A percentile compares a stretch with the other conserved stretches of the same genome.
phyloP scores from a whole-genome alignment of 2,329 filamentous ascomycete genomes.

The Camillea tinctor region DNA sequence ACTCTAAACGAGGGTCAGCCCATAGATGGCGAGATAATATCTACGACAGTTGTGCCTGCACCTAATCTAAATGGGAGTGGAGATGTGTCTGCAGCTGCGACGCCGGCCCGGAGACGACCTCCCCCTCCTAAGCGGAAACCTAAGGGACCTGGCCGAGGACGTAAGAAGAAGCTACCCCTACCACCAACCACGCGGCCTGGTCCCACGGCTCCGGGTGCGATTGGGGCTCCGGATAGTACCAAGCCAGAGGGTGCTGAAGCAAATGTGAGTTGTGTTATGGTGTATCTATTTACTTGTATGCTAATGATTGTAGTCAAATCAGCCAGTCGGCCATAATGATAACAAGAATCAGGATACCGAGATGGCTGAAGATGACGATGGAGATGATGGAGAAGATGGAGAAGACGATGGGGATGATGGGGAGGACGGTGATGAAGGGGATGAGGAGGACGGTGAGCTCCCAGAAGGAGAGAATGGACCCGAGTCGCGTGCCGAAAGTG shows the following conservation, averaged over 20 bases:
- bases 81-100: conserved; percentile 48
- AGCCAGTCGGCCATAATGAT: conserved; percentile 43
- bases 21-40: conserved; percentile 78
- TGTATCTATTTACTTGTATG: neutral
- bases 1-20: conserved; percentile 76
- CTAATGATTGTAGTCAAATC: conserved; percentile 36
- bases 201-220: conserved; percentile 35
- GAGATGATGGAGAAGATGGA: conserved; percentile 47
- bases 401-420: conserved; percentile 49
- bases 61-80: conserved; percentile 55
- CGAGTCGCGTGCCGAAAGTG: conserved; percentile 28
- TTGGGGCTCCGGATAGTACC: conserved; percentile 39
- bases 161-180: conserved; percentile 66
- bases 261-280: conserved; percentile 35
- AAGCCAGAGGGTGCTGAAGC: conserved; percentile 38
- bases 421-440: conserved; percentile 44
- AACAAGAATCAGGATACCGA: conserved; percentile 49
- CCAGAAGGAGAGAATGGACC: conserved; percentile 46
- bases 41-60: conserved; percentile 54
- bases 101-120: conserved; percentile 58
- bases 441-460: conserved; percentile 42
- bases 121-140: conserved; percentile 79
- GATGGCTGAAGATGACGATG: conserved; percentile 52
- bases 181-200: conserved; percentile 35
- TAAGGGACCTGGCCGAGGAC: conserved; percentile 75